A percentile compares a stretch with the other conserved stretches of the same genome.
These are phyloP conservation scores for Ogataea angusta DNA, from an alignment of 805 yeast species.

Conservation along the genomic window DNA sequence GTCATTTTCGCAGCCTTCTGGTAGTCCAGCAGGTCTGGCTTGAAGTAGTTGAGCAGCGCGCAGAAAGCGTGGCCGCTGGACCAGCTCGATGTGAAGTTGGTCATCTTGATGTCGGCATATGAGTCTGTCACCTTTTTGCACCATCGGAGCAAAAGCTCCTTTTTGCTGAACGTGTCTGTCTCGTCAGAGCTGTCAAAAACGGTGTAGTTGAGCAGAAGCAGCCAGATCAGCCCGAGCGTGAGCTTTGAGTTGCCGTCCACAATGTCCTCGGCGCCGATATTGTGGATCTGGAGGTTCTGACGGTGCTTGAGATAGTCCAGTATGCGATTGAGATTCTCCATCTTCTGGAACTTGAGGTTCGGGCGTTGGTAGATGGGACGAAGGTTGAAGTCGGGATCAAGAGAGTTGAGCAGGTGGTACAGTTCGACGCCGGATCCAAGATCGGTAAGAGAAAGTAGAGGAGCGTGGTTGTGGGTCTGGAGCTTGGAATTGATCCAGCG, in stretches of 20 bases:
- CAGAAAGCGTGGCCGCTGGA: conserved; percentile 47
- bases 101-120: conserved; percentile 36
- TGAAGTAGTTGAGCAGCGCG: conserved; percentile 40
- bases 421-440: conserved; percentile 41
- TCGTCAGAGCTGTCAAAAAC: conserved; percentile 14
- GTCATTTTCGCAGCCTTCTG: conserved; percentile 28
- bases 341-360: conserved; percentile 39
- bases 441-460: conserved; percentile 33
- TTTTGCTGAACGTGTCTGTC: conserved; percentile 20
- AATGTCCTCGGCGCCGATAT: conserved; percentile 48
- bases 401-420: conserved; percentile 35
- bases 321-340: conserved; percentile 44
- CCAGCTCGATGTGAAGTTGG: conserved; percentile 58
- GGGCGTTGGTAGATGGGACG: conserved; percentile 36
- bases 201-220: conserved; percentile 41
- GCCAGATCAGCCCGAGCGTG: conserved; percentile 49
- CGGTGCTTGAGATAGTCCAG: conserved; percentile 40
- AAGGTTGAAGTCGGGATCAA: conserved; percentile 23
- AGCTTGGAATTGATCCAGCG: conserved; percentile 48
- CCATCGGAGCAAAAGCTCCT: conserved; percentile 50
- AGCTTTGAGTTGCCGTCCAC: conserved; percentile 46
- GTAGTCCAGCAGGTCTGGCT: conserved; percentile 40
- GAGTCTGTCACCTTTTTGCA: conserved; percentile 43
- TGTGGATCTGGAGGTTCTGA: conserved; percentile 37
- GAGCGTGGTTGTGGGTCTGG: conserved; percentile 11